A percentile compares a stretch with the other conserved stretches of the same genome.
Conservation (phyloP, 2,329 filamentous ascomycete species). For the Cladosporium cucumerinum region DNA sequence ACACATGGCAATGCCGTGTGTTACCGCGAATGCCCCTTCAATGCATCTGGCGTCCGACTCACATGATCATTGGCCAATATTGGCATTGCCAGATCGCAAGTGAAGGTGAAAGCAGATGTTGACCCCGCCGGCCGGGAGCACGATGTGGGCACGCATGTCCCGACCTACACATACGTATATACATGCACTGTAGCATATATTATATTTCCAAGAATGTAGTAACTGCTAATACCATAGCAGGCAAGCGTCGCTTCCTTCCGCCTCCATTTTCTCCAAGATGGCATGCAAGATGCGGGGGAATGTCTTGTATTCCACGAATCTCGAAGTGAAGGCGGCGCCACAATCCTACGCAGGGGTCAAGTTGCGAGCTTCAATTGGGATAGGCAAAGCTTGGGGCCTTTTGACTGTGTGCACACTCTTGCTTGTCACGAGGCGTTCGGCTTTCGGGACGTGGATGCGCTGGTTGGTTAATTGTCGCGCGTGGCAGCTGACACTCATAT, state of each 20-base stretch:
- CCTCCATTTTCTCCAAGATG: background rate
- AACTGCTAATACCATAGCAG: background rate
- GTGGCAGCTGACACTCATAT: background rate
- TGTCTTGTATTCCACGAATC: conserved; percentile 8
- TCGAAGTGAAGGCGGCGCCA: conserved; percentile 3
- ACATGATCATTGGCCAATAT: background rate
- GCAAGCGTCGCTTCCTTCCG: background rate
- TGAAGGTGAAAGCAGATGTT: background rate
- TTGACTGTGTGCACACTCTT: background rate
- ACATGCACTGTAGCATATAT: background rate
- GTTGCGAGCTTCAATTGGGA: background rate
- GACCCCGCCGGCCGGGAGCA: background rate
- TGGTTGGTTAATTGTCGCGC: background rate
- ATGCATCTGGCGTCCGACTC: background rate
- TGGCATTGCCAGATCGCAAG: background rate
- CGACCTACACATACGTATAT: too few relatives aligned
- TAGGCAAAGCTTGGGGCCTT: background rate
- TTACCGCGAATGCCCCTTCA: background rate
- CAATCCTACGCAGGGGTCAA: background rate
- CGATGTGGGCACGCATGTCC: background rate
- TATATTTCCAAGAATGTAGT: background rate
- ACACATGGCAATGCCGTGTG: background rate
- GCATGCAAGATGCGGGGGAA: conserved; percentile 7
- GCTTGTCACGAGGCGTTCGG: background rate
- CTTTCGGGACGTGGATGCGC: conserved; percentile 1